A percentile compares a stretch with the other conserved stretches of the same genome.
Evolutionary conservation across 202 grass and related monocot genomes (phyloP).

Genomic region (Cymbopogon flexuosus): DNA sequence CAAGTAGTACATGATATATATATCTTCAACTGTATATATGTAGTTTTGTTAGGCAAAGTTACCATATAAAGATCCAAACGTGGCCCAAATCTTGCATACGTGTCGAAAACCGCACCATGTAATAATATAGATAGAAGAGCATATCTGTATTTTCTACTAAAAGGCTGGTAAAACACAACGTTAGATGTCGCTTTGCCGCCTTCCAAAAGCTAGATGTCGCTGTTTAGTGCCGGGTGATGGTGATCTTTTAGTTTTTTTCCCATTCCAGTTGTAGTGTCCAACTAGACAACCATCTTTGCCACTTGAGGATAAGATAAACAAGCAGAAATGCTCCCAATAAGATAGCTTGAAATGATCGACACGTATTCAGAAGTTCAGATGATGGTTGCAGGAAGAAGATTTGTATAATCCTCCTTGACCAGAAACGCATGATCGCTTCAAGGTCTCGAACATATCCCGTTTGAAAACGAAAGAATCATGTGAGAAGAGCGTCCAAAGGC

Average conservation of each 20-base stretch:
- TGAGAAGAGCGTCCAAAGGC: not conserved
- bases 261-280: conserved; percentile 21
- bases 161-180: not conserved
- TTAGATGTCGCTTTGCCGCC: not conserved
- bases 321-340: conserved; percentile 10
- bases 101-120: not conserved
- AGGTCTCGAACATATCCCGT: conserved; percentile 19
- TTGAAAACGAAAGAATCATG: conserved; percentile 26
- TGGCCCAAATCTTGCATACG: not conserved
- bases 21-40: not conserved
- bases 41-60: not conserved
- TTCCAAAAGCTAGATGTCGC: conserved; percentile 17
- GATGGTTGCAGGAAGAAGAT: not conserved
- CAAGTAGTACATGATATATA: not conserved
- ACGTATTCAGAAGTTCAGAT: not conserved
- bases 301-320: conserved; percentile 31
- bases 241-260: not conserved
- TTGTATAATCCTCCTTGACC: not conserved
- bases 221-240: conserved; percentile 21
- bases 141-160: not conserved
- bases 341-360: conserved; percentile 9
- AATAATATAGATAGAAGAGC: not conserved
- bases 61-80: not conserved
- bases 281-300: conserved; percentile 33
- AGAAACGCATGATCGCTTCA: not conserved